Evolutionary conservation across 176 grass and related monocot species (phyloP).

Genomic region (Puya raimondii): DNA sequence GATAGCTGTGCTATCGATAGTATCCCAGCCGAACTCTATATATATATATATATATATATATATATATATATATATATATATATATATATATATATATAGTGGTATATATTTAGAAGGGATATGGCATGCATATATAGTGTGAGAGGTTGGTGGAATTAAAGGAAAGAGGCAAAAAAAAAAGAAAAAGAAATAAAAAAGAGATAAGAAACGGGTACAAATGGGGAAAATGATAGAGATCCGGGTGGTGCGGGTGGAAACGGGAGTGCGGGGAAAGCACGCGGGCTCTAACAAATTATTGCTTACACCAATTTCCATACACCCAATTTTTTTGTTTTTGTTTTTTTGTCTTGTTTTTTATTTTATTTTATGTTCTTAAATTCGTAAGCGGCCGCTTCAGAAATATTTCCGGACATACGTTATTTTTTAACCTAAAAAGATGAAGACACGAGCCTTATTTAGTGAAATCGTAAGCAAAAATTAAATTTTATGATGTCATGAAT

Average conservation of each 20-base stretch:
- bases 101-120: not conserved
- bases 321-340: too few species aligned
- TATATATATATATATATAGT: not conserved
- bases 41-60: not conserved
- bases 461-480: too few species aligned
- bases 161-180: not conserved
- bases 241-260: not conserved
- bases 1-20: not conserved
- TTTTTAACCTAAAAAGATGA: too few species aligned
- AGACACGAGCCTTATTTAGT: too few species aligned
- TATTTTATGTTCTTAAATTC: too few species aligned
- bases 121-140: not conserved
- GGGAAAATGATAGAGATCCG: not conserved
- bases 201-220: slow-evolving; percentile 8
- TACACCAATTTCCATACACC: too few species aligned
- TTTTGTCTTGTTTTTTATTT: too few species aligned
- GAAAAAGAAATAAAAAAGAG: not conserved
- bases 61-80: not conserved
- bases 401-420: too few species aligned
- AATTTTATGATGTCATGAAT: too few species aligned
- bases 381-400: too few species aligned
- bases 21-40: too few species aligned
- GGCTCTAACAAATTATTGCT: not conserved
- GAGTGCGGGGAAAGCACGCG: slow-evolving; percentile 22
- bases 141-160: not conserved